phyloP scores from a whole-genome alignment of 805 yeast species.

The Candida nonsorbophila region DNA sequence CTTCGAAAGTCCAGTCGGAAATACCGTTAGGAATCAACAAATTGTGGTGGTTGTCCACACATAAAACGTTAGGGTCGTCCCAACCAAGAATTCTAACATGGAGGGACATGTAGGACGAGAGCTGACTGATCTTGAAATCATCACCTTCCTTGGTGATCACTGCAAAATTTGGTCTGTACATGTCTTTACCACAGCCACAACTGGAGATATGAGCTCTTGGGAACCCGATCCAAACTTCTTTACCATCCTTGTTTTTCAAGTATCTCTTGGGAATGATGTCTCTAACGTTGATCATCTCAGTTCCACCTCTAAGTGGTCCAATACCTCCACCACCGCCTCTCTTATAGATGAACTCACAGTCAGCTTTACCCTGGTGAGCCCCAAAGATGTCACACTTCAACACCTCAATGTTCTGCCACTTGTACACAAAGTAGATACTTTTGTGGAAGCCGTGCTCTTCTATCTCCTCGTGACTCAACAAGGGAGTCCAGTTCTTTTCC shows the following conservation, averaged over 20 bases:
- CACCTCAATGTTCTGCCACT: conserved; percentile 19
- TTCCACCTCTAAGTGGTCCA: conserved; percentile 34
- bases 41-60: conserved; percentile 20
- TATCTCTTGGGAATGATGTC: conserved; percentile 9
- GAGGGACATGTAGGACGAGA: conserved; percentile 24
- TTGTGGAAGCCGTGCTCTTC: conserved; percentile 18
- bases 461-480: conserved; percentile 20
- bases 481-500: conserved; percentile 40
- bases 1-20: conserved; percentile 18
- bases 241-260: too few species aligned
- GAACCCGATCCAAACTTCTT: conserved; percentile 35
- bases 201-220: conserved; percentile 32
- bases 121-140: conserved; percentile 20
- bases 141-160: conserved; percentile 14
- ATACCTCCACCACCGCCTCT: conserved; percentile 10
- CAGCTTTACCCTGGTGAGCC: conserved; percentile 7
- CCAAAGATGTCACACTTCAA: conserved; percentile 11
- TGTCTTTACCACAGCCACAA: conserved; percentile 36
- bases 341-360: conserved; percentile 8
- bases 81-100: conserved; percentile 24
- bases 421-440: conserved; percentile 23
- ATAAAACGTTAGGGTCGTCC: conserved; percentile 19
- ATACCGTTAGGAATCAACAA: conserved; percentile 32
- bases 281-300: conserved; percentile 22
- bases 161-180: conserved; percentile 37